Evolutionary conservation across 805 yeast genomes (phyloP).

Genomic region (Lipomyces anomalus): DNA sequence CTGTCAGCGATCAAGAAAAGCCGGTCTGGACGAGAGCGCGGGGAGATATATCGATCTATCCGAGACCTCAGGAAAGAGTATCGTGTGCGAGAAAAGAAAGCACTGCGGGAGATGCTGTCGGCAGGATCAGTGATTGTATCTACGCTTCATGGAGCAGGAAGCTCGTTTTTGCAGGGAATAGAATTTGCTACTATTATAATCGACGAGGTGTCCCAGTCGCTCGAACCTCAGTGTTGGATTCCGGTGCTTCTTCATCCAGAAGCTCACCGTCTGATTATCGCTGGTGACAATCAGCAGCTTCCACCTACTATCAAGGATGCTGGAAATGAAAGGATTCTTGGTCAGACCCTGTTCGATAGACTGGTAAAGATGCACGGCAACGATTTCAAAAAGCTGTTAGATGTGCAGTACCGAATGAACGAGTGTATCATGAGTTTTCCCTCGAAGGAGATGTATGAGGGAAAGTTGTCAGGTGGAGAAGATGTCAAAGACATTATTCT

Average conservation of each 20-base stretch:
- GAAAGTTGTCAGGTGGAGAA: conserved; percentile 55
- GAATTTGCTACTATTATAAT: conserved; percentile 74
- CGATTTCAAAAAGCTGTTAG: conserved; percentile 51
- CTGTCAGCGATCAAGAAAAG: conserved; percentile 56
- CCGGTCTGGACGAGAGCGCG: conserved; percentile 58
- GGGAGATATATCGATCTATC: conserved; percentile 61
- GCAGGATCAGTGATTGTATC: conserved; percentile 66
- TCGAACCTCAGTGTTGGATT: conserved; percentile 96
- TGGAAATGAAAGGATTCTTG: conserved; percentile 44
- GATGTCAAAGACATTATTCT: conserved; percentile 51
- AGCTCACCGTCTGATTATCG: conserved; percentile 58
- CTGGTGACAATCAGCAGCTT: conserved; percentile 89
- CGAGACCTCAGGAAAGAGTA: conserved; percentile 67
- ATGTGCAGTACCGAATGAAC: conserved; percentile 87
- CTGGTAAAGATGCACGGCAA: conserved; percentile 47
- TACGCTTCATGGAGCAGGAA: conserved; percentile 71
- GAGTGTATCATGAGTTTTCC: conserved; percentile 71
- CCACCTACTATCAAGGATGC: conserved; percentile 76
- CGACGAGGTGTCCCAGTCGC: conserved; percentile 91
- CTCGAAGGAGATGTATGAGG: conserved; percentile 57
- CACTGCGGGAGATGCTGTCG: conserved; percentile 51
- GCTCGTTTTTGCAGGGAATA: conserved; percentile 34
- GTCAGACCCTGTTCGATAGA: conserved; percentile 75
- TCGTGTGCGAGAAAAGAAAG: conserved; percentile 56
- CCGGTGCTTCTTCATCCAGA: conserved; percentile 67